Evolutionary conservation across 2,329 filamentous ascomycete species (phyloP).

Genomic region (Aspergillus sp.): DNA sequence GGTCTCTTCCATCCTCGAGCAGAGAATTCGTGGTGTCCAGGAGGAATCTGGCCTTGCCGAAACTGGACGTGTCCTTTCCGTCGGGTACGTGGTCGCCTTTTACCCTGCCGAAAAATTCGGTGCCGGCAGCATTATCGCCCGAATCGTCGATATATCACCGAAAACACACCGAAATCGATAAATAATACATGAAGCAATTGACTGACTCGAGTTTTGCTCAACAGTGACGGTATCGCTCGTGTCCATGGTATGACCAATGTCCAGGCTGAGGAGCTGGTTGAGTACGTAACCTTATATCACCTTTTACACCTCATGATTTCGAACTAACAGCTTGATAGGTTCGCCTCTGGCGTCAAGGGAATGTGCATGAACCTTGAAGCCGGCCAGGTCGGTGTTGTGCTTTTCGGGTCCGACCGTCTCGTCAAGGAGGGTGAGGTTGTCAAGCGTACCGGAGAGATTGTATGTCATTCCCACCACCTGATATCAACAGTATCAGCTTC

Average conservation of each 20-base stretch:
- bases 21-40: slow-evolving; percentile 97
- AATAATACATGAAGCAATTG: slow-evolving; percentile 4
- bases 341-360: slow-evolving; percentile 99
- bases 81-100: slow-evolving; percentile 75
- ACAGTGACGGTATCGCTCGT: slow-evolving; percentile 99
- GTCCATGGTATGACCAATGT: slow-evolving; percentile 99
- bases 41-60: slow-evolving; percentile 96
- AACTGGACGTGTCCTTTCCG: slow-evolving; percentile 97
- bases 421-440: slow-evolving; percentile 99
- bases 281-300: slow-evolving; percentile 67
- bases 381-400: slow-evolving; percentile 99
- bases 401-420: slow-evolving; percentile 99
- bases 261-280: slow-evolving; percentile 99
- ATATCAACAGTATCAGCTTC: slow-evolving; percentile 1
- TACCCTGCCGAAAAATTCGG: slow-evolving; percentile 34
- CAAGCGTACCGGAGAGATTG: slow-evolving; percentile 99
- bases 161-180: slow-evolving; percentile 13
- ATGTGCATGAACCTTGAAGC: slow-evolving; percentile 99
- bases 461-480: slow-evolving; percentile 57
- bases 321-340: slow-evolving; percentile 62
- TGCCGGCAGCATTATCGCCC: slow-evolving; percentile 33
- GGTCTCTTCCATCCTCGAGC: slow-evolving; percentile 98
- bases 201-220: slow-evolving; percentile 29
- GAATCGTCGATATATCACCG: slow-evolving; percentile 34
- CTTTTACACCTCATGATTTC: slow-evolving; percentile 23